Conservation (phyloP, 768 basidiomycete species). For the Agaricus blazei region DNA sequence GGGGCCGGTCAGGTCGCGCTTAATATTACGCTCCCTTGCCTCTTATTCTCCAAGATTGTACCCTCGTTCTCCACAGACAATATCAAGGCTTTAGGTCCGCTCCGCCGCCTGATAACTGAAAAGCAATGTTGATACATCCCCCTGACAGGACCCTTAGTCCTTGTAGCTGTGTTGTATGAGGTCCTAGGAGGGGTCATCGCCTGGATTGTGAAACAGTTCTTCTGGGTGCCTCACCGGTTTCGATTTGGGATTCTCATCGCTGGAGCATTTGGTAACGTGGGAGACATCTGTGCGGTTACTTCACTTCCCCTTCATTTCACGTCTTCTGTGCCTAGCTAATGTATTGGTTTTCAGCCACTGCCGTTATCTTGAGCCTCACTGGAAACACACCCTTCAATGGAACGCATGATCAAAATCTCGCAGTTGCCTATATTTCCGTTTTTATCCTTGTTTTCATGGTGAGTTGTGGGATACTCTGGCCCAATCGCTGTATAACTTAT, state of each 20-base stretch:
- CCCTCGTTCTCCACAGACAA: slow-evolving; percentile 60
- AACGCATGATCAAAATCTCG: slow-evolving; percentile 48
- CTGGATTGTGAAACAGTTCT: slow-evolving; percentile 52
- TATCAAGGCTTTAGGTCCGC: slow-evolving; percentile 44
- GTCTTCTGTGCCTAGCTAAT: not conserved
- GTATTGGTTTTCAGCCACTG: slow-evolving; percentile 41
- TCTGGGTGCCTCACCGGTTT: slow-evolving; percentile 78
- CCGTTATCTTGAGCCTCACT: slow-evolving; percentile 61
- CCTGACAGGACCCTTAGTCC: slow-evolving; percentile 51
- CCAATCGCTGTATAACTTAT: no score
- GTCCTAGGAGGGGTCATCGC: slow-evolving; percentile 48
- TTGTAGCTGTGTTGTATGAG: slow-evolving; percentile 60
- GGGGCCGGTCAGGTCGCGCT: slow-evolving; percentile 58
- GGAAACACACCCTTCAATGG: slow-evolving; percentile 59
- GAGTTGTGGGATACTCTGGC: slow-evolving; percentile 11
- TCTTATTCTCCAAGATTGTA: slow-evolving; percentile 71
- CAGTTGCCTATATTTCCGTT: slow-evolving; percentile 61
- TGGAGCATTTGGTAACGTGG: slow-evolving; percentile 65
- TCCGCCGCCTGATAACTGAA: not conserved
- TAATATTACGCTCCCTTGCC: slow-evolving; percentile 58
- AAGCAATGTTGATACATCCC: not conserved
- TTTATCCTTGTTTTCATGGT: slow-evolving; percentile 60
- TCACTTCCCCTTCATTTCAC: not conserved
- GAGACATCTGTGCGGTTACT: slow-evolving; percentile 57
- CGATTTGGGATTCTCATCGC: slow-evolving; percentile 66